Conservation (phyloP, 139 green algal species). For the Raphidocelis subcapitata region DNA sequence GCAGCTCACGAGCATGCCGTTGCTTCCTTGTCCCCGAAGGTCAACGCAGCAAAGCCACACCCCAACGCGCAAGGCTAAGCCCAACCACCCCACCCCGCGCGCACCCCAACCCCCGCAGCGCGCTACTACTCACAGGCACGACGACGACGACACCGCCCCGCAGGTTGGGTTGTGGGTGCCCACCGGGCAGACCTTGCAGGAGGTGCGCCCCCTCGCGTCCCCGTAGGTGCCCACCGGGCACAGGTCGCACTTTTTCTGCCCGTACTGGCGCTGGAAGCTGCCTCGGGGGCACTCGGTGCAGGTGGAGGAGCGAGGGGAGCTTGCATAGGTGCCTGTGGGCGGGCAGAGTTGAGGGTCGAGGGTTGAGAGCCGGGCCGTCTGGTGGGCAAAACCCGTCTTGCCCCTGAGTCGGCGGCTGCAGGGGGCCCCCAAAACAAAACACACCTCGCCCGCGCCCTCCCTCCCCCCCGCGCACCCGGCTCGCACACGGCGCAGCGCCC, state of each 20-base stretch:
- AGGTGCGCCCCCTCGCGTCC: conserved; percentile 3
- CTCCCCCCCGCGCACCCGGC: no score
- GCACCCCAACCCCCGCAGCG: no score
- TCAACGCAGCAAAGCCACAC: no score
- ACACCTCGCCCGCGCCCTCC: no score
- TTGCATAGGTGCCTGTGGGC: conserved; percentile 19
- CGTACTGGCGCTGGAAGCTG: conserved; percentile 25
- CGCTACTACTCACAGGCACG: conserved; percentile 29
- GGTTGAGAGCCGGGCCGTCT: no score
- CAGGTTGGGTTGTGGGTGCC: conserved; percentile 24
- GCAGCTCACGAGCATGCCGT: conserved; percentile 1
- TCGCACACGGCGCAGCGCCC: no score
- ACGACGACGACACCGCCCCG: neutral
- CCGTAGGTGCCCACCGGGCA: conserved; percentile 24
- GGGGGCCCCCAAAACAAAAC: no score
- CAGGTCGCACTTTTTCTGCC: neutral
- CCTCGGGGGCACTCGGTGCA: conserved; percentile 28
- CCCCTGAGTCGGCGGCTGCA: no score
- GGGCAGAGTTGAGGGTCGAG: no score
- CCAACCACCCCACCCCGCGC: no score
- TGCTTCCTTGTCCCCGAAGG: conserved; percentile 3
- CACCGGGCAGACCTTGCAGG: conserved; percentile 29
- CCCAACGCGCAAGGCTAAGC: no score
- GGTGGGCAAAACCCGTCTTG: no score
- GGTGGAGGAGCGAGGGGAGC: neutral